Conservation (phyloP, 2,329 filamentous ascomycete genomes). For the Gaeumannomyces sp. region DNA sequence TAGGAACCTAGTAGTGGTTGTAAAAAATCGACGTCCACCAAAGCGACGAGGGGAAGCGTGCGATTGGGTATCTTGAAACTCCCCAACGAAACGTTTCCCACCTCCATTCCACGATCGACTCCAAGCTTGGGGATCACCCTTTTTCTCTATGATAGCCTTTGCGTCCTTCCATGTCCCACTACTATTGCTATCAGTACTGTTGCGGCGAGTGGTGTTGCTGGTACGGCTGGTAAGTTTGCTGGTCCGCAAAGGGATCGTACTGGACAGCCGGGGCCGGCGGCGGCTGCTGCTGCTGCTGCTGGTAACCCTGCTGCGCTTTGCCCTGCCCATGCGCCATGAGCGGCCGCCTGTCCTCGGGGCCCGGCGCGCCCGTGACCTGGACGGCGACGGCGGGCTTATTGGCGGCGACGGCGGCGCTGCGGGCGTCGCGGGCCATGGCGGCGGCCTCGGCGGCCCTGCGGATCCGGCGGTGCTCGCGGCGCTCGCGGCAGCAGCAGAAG, state of each 20-base stretch:
- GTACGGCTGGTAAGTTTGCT: conserved; percentile 8
- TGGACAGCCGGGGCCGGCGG: background rate
- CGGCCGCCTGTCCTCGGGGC: conserved; percentile 17
- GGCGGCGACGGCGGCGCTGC: conserved; percentile 24
- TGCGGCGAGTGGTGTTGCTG: conserved; percentile 12
- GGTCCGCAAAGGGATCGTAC: conserved; percentile 16
- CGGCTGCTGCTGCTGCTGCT: background rate
- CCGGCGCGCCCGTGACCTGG: conserved; percentile 9
- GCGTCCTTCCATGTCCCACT: too few species aligned
- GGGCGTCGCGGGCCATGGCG: conserved; percentile 39
- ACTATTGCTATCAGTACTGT: background rate
- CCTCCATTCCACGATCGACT: too few species aligned
- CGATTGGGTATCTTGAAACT: too few species aligned
- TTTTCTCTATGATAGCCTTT: too few species aligned
- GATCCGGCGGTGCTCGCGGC: conserved; percentile 35
- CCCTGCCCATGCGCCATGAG: conserved; percentile 17
- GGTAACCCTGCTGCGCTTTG: conserved; percentile 7
- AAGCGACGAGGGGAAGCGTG: too few species aligned
- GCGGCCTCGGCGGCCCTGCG: conserved; percentile 42
- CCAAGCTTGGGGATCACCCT: too few species aligned
- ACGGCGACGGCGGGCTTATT: conserved; percentile 31
- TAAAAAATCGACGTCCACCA: too few species aligned
- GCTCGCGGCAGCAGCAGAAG: conserved; percentile 47
- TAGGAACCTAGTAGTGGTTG: too few species aligned
- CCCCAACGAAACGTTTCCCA: too few species aligned